Base-by-base conservation (phyloP, 2,329 filamentous ascomycete species). In the Cytospora chrysosperma region DNA sequence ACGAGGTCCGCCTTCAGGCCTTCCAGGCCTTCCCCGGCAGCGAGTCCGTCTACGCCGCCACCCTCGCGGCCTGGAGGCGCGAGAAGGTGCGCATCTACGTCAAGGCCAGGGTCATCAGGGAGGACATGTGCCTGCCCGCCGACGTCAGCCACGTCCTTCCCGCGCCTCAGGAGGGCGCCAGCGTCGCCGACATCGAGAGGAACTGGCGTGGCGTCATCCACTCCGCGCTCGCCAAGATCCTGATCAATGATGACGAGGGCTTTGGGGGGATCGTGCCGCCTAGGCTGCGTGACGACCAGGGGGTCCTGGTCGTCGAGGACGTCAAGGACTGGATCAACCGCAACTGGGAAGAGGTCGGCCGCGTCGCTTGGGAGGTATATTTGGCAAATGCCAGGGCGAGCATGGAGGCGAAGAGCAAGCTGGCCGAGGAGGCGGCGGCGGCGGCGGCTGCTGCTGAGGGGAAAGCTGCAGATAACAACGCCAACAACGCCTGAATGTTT, bases 1-100 rank as follows among this genome's bases (percentile, higher is more conserved):
- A 81, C 8, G 59, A 77, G 5, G 77, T 89, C 1, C 79, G 81
- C 0, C 69, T 79, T 0, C 79, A 85, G 56, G 87, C 84, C 0
- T 81, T 91, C 30, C 70, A 69, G 0, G 70, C 66, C 2, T 91
- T 90, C 66, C 67, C 67, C 12, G 73, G 73, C 27, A 74, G 80
- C 4, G 71, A 74, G 15, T 58, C 69, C 0, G 78, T 79, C 40
- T 89, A 85, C 68, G 69, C 77, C 0, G 59, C 66, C 0, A 78
- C 77, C 6, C 73, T 83, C 7, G 66, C 58, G 0, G 75, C 74
- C 0, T 86, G 80, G 72, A 72, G 75, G 12, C 64, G 73, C 1
- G 73, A 81, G 59, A 73, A 74, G 27, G 75, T 82, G 4, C 63
- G 63, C 43, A 27, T 53, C 27, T 53, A 32, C 21, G 63, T 65